A percentile compares a stretch with the other conserved stretches of the same genome.
Evolutionary conservation across 345 rosid species (phyloP).

Genomic region (Arabidopsis arenosa): DNA sequence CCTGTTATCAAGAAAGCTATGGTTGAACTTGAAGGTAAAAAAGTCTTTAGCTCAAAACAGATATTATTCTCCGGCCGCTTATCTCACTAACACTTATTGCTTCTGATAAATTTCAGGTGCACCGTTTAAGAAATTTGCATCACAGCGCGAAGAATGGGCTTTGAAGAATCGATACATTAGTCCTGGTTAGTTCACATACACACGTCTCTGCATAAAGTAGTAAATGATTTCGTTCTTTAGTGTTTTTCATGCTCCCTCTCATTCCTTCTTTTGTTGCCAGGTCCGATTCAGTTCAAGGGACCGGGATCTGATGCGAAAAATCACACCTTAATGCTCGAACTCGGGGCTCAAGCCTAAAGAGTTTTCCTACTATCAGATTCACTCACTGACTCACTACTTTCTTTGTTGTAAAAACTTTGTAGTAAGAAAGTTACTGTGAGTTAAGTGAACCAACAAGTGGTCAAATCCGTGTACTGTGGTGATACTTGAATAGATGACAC

Average conservation of each 20-base stretch:
- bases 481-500: neutral
- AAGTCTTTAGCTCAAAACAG: conserved; percentile 10
- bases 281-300: conserved; percentile 92
- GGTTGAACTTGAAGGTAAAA: conserved; percentile 93
- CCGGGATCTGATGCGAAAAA: conserved; percentile 64
- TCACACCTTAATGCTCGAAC: conserved; percentile 79
- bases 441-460: conserved; percentile 6
- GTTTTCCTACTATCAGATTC: conserved; percentile 3
- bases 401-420: conserved; percentile 23
- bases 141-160: conserved; percentile 87
- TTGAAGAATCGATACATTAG: conserved; percentile 76
- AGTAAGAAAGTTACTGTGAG: conserved; percentile 20
- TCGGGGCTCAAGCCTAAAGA: conserved; percentile 61
- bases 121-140: conserved; percentile 81
- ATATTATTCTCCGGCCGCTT: neutral
- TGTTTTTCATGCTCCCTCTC: neutral
- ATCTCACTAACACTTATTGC: neutral
- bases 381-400: conserved; percentile 12
- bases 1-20: conserved; percentile 99
- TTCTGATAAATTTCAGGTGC: conserved; percentile 61
- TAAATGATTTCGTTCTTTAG: neutral
- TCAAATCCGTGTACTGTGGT: neutral
- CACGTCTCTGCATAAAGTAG: conserved; percentile 12
- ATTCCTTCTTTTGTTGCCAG: conserved; percentile 46
- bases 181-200: conserved; percentile 71